These are phyloP conservation scores for Boletus sp. DNA, from an alignment of 768 basidiomycete genomes.

Conservation along the genomic window DNA sequence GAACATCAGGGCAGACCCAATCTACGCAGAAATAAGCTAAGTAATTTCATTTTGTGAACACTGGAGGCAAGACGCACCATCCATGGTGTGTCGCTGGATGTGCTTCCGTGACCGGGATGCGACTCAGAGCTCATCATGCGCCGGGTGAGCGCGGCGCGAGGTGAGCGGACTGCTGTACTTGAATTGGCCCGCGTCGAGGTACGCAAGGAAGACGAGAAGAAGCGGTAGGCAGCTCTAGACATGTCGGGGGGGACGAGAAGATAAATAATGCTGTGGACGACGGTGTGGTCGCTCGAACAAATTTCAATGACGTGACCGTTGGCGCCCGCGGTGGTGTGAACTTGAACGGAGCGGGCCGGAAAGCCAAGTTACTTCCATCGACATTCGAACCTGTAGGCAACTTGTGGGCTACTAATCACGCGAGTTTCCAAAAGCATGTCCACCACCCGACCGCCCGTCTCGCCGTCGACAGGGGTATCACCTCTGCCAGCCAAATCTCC, in stretches of 20 bases:
- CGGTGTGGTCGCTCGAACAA: conserved; percentile 10
- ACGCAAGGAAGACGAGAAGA: conserved; percentile 19
- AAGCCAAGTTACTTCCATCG: neutral
- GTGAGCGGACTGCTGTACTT: conserved; percentile 9
- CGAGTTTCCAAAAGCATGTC: neutral
- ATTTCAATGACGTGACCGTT: conserved; percentile 29
- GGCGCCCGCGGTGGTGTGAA: conserved; percentile 21
- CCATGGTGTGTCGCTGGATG: conserved; percentile 27
- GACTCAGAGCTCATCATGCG: conserved; percentile 29
- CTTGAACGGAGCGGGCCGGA: conserved; percentile 29
- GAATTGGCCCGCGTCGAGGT: conserved; percentile 4
- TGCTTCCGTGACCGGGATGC: conserved; percentile 18
- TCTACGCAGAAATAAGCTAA: conserved; percentile 10
- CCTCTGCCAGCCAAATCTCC: neutral
- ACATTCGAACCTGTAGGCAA: neutral
- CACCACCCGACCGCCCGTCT: too few species aligned
- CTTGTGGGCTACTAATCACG: neutral
- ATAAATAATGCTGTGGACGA: conserved; percentile 17
- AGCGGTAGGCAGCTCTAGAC: conserved; percentile 21
- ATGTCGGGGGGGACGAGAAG: conserved; percentile 10
- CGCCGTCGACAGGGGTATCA: neutral
- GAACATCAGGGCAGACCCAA: conserved; percentile 33
- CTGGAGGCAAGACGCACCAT: conserved; percentile 22
- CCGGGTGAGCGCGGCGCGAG: conserved; percentile 15
- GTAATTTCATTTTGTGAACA: neutral